Conservation (phyloP, 2,329 filamentous ascomycete genomes). For the Botrytis squamosa region DNA sequence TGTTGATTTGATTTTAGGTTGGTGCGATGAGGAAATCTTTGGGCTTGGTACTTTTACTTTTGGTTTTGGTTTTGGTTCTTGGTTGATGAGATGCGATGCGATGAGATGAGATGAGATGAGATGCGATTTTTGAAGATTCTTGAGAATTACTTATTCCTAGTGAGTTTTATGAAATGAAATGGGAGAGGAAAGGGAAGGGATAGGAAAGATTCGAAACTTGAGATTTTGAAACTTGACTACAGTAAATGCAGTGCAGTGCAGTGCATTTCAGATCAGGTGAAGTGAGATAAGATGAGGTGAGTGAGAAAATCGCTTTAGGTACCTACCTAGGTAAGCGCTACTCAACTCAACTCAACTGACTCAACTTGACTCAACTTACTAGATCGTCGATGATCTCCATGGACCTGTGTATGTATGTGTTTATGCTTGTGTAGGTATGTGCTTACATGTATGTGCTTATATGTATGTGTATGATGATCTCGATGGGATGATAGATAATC, state of each 20-base stretch:
- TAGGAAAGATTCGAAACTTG: not conserved
- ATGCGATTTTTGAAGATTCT: not conserved
- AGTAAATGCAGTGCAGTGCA: not conserved
- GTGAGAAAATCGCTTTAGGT: not conserved
- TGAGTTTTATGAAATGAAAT: not conserved
- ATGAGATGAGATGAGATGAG: not conserved
- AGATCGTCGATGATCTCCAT: not conserved
- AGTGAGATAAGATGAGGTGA: not conserved
- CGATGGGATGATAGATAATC: not conserved
- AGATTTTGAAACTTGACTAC: not conserved
- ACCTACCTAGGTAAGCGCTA: too few species aligned
- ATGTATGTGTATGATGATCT: not conserved
- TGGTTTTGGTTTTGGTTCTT: not conserved
- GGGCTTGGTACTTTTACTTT: not conserved
- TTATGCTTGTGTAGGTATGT: too few species aligned
- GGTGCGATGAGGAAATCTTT: not conserved
- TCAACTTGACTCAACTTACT: not conserved
- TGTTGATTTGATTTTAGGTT: not conserved
- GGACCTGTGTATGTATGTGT: not conserved
- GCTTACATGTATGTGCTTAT: too few species aligned
- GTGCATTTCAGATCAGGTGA: not conserved
- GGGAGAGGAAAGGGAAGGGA: not conserved
- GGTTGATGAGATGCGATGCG: not conserved
- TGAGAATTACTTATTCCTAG: not conserved
- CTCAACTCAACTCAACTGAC: too few species aligned